Evolutionary conservation across 805 yeast species (phyloP).

Genomic region (Saccharomycopsis oosterbeekiorum): DNA sequence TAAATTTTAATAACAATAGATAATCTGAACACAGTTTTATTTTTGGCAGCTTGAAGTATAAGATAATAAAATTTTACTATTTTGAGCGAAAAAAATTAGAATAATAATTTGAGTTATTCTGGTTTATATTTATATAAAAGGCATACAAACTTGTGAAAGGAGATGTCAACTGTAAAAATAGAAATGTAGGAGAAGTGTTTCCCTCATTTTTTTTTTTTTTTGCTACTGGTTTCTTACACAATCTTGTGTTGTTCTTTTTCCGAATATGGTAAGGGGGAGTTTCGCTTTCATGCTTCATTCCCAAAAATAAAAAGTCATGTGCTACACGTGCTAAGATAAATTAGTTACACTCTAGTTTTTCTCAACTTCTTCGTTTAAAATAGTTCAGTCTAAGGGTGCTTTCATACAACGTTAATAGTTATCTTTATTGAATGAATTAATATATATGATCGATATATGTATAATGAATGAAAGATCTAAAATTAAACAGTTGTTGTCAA

Average conservation of each 20-base stretch:
- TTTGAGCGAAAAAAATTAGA: too few relatives aligned
- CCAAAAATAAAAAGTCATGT: neutral
- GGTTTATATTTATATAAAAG: too few relatives aligned
- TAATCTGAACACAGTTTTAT: neutral
- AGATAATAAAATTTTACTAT: too few relatives aligned
- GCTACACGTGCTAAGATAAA: neutral
- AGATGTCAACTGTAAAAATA: too few relatives aligned
- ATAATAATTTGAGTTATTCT: too few relatives aligned
- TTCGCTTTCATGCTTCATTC: too few relatives aligned
- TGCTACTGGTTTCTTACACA: neutral
- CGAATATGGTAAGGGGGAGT: neutral
- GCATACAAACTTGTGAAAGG: too few relatives aligned
- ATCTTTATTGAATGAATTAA: neutral
- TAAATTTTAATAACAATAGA: neutral
- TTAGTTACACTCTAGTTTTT: neutral
- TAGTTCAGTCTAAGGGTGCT: neutral
- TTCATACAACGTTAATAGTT: neutral
- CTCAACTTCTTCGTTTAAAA: neutral
- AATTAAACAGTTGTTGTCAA: conserved; percentile 37
- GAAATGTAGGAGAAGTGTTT: neutral
- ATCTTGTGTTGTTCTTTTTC: neutral
- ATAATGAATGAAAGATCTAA: neutral
- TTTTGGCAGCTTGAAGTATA: too few relatives aligned
- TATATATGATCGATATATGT: neutral
- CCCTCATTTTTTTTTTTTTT: neutral